Conservation (phyloP, 2,329 filamentous ascomycete species). For the Epichloe gansuensis region DNA sequence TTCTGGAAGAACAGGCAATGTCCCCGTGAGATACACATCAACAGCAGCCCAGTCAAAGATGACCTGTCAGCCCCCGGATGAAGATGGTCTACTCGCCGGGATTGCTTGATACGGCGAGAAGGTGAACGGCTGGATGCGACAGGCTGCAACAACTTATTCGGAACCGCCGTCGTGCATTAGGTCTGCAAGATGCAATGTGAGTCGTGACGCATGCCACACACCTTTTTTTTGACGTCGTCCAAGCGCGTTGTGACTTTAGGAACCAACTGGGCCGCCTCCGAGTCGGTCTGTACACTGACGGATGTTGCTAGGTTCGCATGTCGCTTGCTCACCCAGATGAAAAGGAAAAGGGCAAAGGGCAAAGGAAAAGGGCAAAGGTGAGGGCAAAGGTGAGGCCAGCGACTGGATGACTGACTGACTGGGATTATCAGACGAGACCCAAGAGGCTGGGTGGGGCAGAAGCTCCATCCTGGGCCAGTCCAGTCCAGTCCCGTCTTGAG, state of each 20-base stretch:
- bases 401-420: too few species aligned
- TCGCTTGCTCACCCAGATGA: background rate
- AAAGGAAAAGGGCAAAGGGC: background rate
- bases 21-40: too few species aligned
- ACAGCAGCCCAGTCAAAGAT: too few species aligned
- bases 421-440: background rate
- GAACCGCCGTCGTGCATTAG: background rate
- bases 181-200: background rate
- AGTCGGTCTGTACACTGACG: background rate
- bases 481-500: too few species aligned
- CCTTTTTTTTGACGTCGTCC: background rate
- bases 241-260: background rate
- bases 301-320: background rate
- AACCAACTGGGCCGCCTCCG: background rate
- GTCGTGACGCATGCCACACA: background rate
- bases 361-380: too few species aligned
- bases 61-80: too few species aligned
- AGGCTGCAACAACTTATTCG: background rate
- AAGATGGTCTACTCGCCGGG: too few species aligned
- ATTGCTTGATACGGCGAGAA: too few species aligned
- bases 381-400: too few species aligned
- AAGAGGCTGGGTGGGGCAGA: background rate
- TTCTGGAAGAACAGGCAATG: too few species aligned
- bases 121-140: background rate
- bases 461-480: too few species aligned